Evolutionary conservation across 352 stramenopile genomes (phyloP), one percentile per base, ranked within the genome.

Genomic region (Blastocystis sp.): DNA sequence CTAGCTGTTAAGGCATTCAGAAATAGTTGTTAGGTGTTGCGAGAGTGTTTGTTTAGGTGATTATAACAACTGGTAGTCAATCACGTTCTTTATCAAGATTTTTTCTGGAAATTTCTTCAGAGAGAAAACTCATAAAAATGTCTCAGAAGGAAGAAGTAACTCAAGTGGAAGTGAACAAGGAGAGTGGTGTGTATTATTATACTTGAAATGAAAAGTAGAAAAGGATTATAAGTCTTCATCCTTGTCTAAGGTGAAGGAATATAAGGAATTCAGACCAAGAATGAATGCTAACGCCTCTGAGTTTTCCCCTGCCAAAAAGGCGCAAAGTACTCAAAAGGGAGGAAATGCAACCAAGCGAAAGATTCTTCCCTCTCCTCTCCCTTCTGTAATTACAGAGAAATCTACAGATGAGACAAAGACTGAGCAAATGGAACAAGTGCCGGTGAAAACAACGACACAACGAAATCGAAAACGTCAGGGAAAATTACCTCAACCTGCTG

Each of bases 1-100:
- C 24, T 68, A 24, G 73, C 73, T 22, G 66, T 78, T 0, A 27
- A 78, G 44, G 33, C 37, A n/a, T 78, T 78, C 57, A 33, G 33
- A 24, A 40, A 24, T 35, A 48, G 7, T 48, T 78, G 66, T 78
- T 24, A 5, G 22, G 22, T 58, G 51, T 58, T 13, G 51, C 51
- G 13, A 58, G 13, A 62, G 56, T 33, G 56, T 62, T 62, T n/a
- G 19, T 62, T 62, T 48, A 48, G 40, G 40, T 9, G 56, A 33
- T 62, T 33, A 33, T 62, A 6, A 62, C 13, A 62, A n/a, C 15
- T 7, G 19, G 56, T 62, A 58, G 51, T 58, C 51, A 58, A 7
- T 62, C 27, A 17, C 15, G 15, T 62, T 62, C 56, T 62, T 62
- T 62, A 48, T 62, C 56, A 62, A 62, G 56, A 62, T 62, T 33